These are phyloP conservation scores for Evernia prunastri DNA, from an alignment of 495 filamentous ascomycete species.

Conservation along the genomic window DNA sequence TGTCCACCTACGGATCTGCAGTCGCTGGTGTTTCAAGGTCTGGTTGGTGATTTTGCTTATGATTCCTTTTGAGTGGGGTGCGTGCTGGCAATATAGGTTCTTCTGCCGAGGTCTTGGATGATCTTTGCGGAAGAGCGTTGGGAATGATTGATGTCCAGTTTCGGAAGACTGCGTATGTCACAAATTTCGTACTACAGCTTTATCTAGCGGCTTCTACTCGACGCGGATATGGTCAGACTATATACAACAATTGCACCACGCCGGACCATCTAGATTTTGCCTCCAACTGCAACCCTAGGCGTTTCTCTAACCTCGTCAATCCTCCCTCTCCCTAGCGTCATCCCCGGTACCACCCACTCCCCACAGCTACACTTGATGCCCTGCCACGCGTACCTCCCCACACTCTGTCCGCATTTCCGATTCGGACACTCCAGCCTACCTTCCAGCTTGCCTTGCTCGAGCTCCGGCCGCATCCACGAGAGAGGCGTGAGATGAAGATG, in stretches of 20 bases:
- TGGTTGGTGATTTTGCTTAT: too few species aligned
- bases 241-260: neutral
- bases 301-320: constrained; percentile 63
- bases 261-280: constrained; percentile 8
- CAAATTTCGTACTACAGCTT: neutral
- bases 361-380: constrained; percentile 89
- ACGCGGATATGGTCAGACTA: neutral
- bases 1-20: too few species aligned
- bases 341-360: constrained; percentile 85
- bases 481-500: constrained; percentile 88
- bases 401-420: constrained; percentile 62
- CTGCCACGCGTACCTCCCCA: constrained; percentile 93
- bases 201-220: neutral
- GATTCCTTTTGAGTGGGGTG: too few species aligned
- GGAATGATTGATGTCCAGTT: neutral
- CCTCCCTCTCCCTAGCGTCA: constrained; percentile 71
- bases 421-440: constrained; percentile 81
- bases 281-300: constrained; percentile 6
- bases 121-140: neutral
- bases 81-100: too few species aligned
- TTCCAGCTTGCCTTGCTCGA: constrained; percentile 69
- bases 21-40: too few species aligned
- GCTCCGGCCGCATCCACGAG: constrained; percentile 82
- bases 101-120: neutral
- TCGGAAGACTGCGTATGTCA: neutral